phyloP scores from a whole-genome alignment of 208 protist species.

The Angomonas deanei region DNA sequence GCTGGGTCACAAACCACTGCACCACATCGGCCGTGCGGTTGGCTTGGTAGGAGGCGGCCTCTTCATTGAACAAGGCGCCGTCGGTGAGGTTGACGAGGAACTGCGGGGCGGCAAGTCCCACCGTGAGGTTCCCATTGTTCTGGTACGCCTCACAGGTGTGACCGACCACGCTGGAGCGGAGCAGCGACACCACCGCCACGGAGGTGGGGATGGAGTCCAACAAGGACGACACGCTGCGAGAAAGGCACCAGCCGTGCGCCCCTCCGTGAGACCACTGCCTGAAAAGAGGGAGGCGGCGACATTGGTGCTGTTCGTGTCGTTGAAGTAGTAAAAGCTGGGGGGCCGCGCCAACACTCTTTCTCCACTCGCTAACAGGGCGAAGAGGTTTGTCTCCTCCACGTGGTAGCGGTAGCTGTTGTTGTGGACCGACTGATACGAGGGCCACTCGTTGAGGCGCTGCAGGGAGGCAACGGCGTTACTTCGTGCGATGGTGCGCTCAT shows the following conservation, averaged over 20 bases:
- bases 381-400: not conserved
- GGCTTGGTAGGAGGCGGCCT: too few species aligned
- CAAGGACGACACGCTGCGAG: not conserved
- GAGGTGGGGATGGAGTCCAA: slow-evolving; percentile 20
- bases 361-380: not conserved
- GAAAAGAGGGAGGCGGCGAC: too few species aligned
- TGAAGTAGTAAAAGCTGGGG: not conserved
- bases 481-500: slow-evolving; percentile 1
- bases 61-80: slow-evolving; percentile 19
- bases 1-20: not conserved
- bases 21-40: not conserved
- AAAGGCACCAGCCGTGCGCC: not conserved
- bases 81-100: slow-evolving; percentile 42
- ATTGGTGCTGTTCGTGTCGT: slow-evolving; percentile 1
- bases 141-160: not conserved
- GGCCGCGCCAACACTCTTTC: not conserved
- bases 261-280: not conserved
- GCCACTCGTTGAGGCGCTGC: not conserved
- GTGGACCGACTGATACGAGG: not conserved
- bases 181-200: slow-evolving; percentile 39
- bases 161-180: slow-evolving; percentile 37
- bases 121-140: not conserved
- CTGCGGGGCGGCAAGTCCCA: slow-evolving; percentile 32
- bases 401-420: not conserved
- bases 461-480: slow-evolving; percentile 2